Conservation (phyloP, 768 basidiomycete species). For the Leccinum variicolor region DNA sequence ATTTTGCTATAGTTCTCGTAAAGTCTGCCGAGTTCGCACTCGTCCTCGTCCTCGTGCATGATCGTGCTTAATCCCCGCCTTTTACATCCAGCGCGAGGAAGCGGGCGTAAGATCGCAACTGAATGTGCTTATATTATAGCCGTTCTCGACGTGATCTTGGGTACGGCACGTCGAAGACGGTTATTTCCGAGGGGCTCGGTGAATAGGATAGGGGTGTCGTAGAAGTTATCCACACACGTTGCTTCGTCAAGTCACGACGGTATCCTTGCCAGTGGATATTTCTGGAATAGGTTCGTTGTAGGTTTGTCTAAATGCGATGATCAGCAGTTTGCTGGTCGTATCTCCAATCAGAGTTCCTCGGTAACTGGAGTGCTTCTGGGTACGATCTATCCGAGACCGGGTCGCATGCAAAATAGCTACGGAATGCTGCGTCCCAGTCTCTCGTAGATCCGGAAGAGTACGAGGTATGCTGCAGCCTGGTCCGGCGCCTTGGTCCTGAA, state of each 20-base stretch:
- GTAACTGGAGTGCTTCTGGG: not conserved
- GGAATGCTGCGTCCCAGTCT: conserved; percentile 43
- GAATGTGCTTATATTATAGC: conserved; percentile 16
- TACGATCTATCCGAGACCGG: too few relatives aligned
- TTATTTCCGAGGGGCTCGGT: conserved; percentile 30
- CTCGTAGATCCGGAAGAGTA: conserved; percentile 32
- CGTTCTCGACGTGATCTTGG: too few relatives aligned
- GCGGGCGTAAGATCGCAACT: conserved; percentile 52
- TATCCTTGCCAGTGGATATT: not conserved
- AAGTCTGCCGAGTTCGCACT: not conserved
- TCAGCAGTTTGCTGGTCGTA: not conserved
- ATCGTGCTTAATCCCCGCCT: not conserved
- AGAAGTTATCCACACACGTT: conserved; percentile 32
- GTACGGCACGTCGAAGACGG: not conserved
- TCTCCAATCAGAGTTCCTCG: not conserved
- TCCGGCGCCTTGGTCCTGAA: conserved; percentile 52
- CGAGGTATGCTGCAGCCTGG: conserved; percentile 42
- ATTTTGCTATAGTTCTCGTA: not conserved
- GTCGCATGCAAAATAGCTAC: not conserved
- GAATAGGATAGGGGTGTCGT: conserved; percentile 27
- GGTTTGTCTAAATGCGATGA: not conserved
- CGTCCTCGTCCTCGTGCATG: not conserved
- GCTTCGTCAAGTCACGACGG: conserved; percentile 34
- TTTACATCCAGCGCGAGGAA: not conserved
- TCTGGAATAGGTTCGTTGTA: not conserved